Evolutionary conservation across 257 asterid genomes (phyloP).

Genomic region (Solanum commersonii): DNA sequence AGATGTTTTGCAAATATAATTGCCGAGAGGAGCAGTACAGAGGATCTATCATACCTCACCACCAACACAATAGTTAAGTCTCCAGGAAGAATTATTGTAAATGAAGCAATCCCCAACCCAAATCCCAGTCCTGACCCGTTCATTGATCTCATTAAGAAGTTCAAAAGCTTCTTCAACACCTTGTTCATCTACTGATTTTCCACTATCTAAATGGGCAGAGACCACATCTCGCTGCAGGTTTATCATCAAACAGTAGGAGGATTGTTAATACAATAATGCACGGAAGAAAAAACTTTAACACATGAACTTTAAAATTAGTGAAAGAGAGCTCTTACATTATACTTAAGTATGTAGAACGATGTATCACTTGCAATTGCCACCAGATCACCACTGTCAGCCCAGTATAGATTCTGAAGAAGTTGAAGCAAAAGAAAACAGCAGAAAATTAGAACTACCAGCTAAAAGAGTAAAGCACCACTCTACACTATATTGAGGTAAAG

Average conservation of each 20-base stretch:
- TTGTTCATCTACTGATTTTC: constrained; percentile 81
- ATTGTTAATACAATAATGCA: neutral
- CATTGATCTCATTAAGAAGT: constrained; percentile 85
- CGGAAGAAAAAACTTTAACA: neutral
- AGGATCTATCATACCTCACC: constrained; percentile 61
- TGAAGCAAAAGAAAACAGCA: neutral
- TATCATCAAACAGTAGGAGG: constrained; percentile 1
- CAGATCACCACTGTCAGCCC: constrained; percentile 92
- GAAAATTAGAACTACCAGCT: neutral
- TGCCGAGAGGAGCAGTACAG: neutral
- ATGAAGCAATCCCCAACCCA: constrained; percentile 99
- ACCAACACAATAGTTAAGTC: constrained; percentile 95
- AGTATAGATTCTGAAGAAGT: constrained; percentile 71
- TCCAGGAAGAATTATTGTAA: constrained; percentile 93
- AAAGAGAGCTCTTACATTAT: constrained; percentile 32
- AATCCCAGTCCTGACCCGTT: constrained; percentile 90
- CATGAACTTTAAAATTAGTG: neutral
- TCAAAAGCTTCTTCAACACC: constrained; percentile 99
- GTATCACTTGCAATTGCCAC: constrained; percentile 83
- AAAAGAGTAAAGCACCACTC: neutral
- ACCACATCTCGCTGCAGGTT: constrained; percentile 86
- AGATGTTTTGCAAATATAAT: neutral
- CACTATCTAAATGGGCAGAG: constrained; percentile 84
- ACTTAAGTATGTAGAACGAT: constrained; percentile 73
- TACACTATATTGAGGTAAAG: neutral